Percentiles rank a stretch among this genome's conserved stretches.
phyloP scores from a whole-genome alignment of 108 stramenopile species.

The Nitzschia palea region DNA sequence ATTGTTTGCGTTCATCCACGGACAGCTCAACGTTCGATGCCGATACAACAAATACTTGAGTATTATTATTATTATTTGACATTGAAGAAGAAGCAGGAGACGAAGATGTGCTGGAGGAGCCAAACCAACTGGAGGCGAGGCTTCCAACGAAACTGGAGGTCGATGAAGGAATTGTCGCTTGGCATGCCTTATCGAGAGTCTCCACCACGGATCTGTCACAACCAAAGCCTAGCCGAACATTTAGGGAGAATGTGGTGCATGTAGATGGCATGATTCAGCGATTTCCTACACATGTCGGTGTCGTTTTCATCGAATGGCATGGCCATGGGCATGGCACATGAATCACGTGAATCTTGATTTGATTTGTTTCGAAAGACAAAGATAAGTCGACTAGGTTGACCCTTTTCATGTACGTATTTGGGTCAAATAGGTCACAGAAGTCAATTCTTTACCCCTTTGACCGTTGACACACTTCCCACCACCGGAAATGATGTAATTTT shows the following conservation, averaged over 20 bases:
- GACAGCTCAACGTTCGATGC: slow-evolving; percentile 22
- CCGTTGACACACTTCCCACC: too few relatives aligned
- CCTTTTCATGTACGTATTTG: too few relatives aligned
- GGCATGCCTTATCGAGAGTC: slow-evolving; percentile 28
- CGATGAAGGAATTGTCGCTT: not conserved
- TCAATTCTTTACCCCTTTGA: too few relatives aligned
- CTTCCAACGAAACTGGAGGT: slow-evolving; percentile 8
- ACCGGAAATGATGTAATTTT: too few relatives aligned
- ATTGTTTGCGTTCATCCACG: slow-evolving; percentile 6
- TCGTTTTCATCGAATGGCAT: too few relatives aligned
- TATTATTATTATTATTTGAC: not conserved
- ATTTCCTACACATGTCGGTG: too few relatives aligned
- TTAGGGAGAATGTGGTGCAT: slow-evolving; percentile 20
- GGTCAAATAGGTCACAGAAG: too few relatives aligned
- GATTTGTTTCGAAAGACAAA: too few relatives aligned
- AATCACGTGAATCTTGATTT: too few relatives aligned
- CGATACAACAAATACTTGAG: slow-evolving; percentile 31
- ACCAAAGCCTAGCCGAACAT: slow-evolving; percentile 28
- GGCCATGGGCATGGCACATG: too few relatives aligned
- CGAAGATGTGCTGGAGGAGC: not conserved
- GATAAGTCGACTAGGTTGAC: too few relatives aligned
- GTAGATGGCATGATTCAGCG: slow-evolving; percentile 14
- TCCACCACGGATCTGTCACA: slow-evolving; percentile 18
- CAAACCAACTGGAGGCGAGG: slow-evolving; percentile 21
- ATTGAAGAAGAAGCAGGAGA: not conserved